These are phyloP conservation scores for Podila verticillata DNA, from an alignment of 192 early-diverging fungal species.

Conservation along the genomic window DNA sequence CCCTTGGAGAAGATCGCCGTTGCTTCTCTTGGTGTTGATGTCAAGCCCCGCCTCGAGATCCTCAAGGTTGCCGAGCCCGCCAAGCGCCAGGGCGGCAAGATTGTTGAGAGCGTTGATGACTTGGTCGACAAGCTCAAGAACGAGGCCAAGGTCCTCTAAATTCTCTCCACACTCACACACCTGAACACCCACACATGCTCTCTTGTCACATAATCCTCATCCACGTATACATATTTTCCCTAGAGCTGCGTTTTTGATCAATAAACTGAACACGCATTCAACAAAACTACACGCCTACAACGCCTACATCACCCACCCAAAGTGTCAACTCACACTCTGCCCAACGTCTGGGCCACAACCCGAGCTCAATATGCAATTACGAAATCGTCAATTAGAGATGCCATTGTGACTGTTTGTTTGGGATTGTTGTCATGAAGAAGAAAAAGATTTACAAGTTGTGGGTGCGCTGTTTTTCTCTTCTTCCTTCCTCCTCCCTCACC, in stretches of 20 bases:
- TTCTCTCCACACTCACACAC: not conserved
- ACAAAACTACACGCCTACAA: no score
- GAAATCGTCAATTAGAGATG: no score
- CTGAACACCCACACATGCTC: not conserved
- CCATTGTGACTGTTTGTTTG: not conserved
- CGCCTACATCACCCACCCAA: no score
- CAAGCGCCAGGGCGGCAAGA: slow-evolving; percentile 90
- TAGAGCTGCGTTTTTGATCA: no score
- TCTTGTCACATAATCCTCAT: not conserved
- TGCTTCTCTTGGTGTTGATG: slow-evolving; percentile 84
- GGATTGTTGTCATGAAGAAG: not conserved
- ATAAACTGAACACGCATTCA: no score
- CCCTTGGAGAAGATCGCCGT: slow-evolving; percentile 82
- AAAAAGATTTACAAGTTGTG: not conserved
- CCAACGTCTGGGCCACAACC: no score
- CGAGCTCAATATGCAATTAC: no score
- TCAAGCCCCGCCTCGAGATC: slow-evolving; percentile 84
- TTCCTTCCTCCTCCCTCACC: slow-evolving; percentile 8
- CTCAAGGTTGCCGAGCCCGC: slow-evolving; percentile 93
- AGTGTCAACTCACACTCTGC: no score
- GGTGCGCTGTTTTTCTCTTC: slow-evolving; percentile 6
- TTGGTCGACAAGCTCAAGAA: slow-evolving; percentile 87
- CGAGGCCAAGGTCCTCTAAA: slow-evolving; percentile 54
- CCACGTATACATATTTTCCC: no score
- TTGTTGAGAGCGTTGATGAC: slow-evolving; percentile 94